Base-by-base conservation (phyloP, 495 filamentous ascomycete species). In the Daldinia vernicosa region DNA sequence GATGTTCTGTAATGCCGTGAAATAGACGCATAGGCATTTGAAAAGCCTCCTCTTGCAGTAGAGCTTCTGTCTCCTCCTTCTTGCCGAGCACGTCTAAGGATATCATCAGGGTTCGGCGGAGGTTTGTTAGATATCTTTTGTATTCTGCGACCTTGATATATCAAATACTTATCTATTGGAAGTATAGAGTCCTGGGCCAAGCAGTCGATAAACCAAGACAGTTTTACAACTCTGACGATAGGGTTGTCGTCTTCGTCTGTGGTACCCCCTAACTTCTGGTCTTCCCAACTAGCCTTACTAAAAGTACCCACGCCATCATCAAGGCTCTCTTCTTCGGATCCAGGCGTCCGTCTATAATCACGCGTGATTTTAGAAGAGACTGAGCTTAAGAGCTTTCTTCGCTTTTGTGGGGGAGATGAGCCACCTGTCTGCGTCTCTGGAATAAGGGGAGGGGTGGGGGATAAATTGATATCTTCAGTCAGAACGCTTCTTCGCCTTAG, bases 131-230 rank as follows among this genome's bases (percentile, higher is more conserved):
- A 0, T 39, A 39, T 12, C 71, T 72, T 35, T 60, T 71, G 8
- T 8, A 58, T 63, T 47, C 80, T 84, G 33, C 76, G 81, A 9
- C 88, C 91, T 71, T 85, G 80, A 69, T 94, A 97, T 19, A 97
- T 77, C 1, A 90, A 54, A 71, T 90, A 95, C 1, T 86, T 74
- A 11, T 87, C 80, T 0, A 89, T 62, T 0, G 90, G 87, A 0
- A 95, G 78, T 3, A 89, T 67, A 15, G 70, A 70, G 6, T 85
- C 83, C 0, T 82, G 76, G 39, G 81, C 76, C 12, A 93, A 60
- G 11, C 88, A 93, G 26, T 87, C 83, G 7, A 86, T 80, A 32
- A 96, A 84, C 95, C 95, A 98, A 2, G 88, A 80, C 0, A 95
- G 78, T 71, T 88, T 93, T 26, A 95, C 83, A 19, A 97, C 91